Conservation (phyloP, 805 yeast genomes). For the Wickerhamomyces chaumierensis region DNA sequence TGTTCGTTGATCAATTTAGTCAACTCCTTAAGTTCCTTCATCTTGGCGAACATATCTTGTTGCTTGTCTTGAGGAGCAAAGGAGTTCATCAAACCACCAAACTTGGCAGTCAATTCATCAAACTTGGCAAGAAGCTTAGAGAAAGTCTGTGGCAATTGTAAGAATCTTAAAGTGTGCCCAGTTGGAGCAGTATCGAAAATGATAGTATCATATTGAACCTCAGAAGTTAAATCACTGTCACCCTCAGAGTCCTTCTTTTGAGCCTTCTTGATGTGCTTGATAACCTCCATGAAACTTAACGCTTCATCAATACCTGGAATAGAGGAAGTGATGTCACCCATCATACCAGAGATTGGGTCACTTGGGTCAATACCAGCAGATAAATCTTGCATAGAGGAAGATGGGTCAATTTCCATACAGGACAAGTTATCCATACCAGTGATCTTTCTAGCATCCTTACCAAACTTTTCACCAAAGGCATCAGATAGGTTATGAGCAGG, state of each 20-base stretch:
- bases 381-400: conserved; percentile 85
- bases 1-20: conserved; percentile 87
- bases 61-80: conserved; percentile 54
- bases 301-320: conserved; percentile 99
- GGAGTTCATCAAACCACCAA: conserved; percentile 83
- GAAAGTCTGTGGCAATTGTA: conserved; percentile 87
- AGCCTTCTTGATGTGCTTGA: conserved; percentile 88
- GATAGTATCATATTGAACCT: conserved; percentile 66
- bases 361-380: conserved; percentile 27
- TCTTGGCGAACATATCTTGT: conserved; percentile 64
- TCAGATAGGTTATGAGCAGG: conserved; percentile 98
- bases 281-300: conserved; percentile 91
- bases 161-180: conserved; percentile 91
- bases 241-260: conserved; percentile 21
- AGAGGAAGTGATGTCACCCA: conserved; percentile 87
- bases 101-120: conserved; percentile 71
- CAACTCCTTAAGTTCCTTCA: conserved; percentile 68
- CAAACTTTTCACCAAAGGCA: conserved; percentile 97
- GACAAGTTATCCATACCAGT: conserved; percentile 81
- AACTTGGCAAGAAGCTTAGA: conserved; percentile 81
- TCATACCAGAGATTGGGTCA: conserved; percentile 56
- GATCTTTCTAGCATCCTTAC: conserved; percentile 91
- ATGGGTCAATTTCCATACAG: conserved; percentile 98
- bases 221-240: conserved; percentile 9
- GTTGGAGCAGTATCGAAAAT: conserved; percentile 99